Evolutionary conservation across 768 basidiomycete species (phyloP).

Genomic region (Lentinula detonsa): DNA sequence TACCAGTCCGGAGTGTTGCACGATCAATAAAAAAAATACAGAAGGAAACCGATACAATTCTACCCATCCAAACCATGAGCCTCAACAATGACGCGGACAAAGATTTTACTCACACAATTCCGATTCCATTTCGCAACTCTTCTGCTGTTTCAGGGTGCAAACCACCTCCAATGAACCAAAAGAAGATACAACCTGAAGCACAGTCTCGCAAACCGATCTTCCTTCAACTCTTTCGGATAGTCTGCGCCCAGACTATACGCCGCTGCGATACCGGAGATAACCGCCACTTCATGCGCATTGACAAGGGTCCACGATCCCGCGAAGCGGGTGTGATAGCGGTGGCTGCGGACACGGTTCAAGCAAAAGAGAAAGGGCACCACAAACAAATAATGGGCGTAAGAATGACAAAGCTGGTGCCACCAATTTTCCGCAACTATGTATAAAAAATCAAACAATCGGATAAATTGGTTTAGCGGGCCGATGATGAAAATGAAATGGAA

Average conservation of each 20-base stretch:
- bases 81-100: background rate
- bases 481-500: background rate
- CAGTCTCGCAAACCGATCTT: background rate
- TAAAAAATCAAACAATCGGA: background rate
- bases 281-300: constrained; percentile 28
- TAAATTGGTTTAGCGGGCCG: background rate
- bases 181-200: constrained; percentile 10
- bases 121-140: background rate
- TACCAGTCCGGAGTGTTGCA: too few species aligned
- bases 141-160: background rate
- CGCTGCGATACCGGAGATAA: constrained; percentile 36
- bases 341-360: constrained; percentile 22
- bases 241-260: constrained; percentile 27
- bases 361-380: constrained; percentile 33
- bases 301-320: constrained; percentile 27
- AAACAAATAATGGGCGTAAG: constrained; percentile 31
- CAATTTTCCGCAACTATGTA: constrained; percentile 21
- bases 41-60: too few species aligned
- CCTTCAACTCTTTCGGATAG: constrained; percentile 14
- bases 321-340: constrained; percentile 23
- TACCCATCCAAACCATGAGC: too few species aligned
- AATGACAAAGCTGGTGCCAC: constrained; percentile 38
- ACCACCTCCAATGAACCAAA: background rate
- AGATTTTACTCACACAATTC: background rate
- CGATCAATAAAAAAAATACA: too few species aligned